Percentiles rank a stretch among this genome's conserved stretches.
Evolutionary conservation across 1,284 basidiomycete genomes (phyloP).

Genomic region (Porogramme epimiltina): DNA sequence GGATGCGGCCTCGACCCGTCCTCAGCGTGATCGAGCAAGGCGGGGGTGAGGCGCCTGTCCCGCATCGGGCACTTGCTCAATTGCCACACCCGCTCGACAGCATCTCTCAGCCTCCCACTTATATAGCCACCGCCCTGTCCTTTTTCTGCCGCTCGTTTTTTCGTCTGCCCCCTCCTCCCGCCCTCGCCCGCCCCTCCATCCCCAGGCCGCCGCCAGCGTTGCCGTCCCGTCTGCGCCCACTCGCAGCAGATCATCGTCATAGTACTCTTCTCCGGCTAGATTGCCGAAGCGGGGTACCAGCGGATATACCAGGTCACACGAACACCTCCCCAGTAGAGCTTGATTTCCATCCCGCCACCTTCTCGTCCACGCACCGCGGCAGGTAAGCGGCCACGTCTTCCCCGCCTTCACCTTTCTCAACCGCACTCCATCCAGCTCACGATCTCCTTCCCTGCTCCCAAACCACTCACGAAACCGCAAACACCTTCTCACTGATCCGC

Average conservation of each 20-base stretch:
- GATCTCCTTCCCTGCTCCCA: neutral
- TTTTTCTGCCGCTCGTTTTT: neutral
- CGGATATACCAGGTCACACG: neutral
- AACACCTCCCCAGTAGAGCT: neutral
- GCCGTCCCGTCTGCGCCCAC: too few relatives aligned
- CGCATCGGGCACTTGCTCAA: neutral
- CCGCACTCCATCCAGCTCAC: neutral
- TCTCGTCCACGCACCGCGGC: too few relatives aligned
- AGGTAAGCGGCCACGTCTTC: neutral
- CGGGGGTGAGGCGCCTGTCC: neutral
- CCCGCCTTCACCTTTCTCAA: neutral
- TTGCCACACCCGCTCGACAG: neutral
- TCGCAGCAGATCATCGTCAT: neutral
- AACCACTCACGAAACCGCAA: neutral
- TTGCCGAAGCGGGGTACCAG: neutral
- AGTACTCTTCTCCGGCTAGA: neutral
- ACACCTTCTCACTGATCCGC: slow-evolving; percentile 15
- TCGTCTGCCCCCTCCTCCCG: neutral
- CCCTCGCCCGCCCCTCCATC: neutral
- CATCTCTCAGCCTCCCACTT: too few relatives aligned
- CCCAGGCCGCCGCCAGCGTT: too few relatives aligned
- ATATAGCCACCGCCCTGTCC: too few relatives aligned
- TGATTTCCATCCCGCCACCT: too few relatives aligned
- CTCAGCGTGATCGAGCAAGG: neutral
- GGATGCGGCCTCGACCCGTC: neutral